Conservation (phyloP, 2,329 filamentous ascomycete species). For the Xylariaceae sp. region DNA sequence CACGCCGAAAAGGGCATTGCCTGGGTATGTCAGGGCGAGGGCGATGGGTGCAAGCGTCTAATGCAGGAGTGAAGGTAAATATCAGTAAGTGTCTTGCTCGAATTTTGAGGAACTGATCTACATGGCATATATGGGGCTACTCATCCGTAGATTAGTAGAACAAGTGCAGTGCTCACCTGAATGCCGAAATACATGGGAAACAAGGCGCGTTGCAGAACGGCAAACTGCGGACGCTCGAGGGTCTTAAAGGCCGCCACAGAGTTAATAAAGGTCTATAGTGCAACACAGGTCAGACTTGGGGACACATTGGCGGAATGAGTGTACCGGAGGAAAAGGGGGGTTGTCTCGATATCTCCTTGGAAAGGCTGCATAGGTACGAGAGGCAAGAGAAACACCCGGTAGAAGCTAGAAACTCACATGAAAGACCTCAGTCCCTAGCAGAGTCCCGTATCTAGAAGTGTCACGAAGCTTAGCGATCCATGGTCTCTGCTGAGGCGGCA, state of each 20-base stretch:
- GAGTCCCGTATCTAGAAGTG: constrained; percentile 74
- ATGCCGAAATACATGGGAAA: constrained; percentile 87
- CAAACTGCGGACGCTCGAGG: constrained; percentile 74
- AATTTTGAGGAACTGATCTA: too few relatives aligned
- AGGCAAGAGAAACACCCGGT: too few relatives aligned
- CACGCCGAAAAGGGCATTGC: constrained; percentile 16
- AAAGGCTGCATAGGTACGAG: background rate
- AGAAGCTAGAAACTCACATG: too few relatives aligned
- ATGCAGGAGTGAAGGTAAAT: too few relatives aligned
- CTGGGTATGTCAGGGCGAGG: constrained; percentile 74
- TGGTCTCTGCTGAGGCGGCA: too few relatives aligned
- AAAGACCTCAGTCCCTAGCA: constrained; percentile 81
- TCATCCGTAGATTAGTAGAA: too few relatives aligned
- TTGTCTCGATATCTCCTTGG: background rate
- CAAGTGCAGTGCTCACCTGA: too few relatives aligned
- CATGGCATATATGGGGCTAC: too few relatives aligned
- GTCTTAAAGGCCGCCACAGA: constrained; percentile 69
- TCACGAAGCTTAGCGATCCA: too few relatives aligned
- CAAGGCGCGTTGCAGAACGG: constrained; percentile 67
- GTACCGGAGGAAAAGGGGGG: background rate
- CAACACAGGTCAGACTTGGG: too few relatives aligned
- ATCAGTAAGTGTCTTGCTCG: too few relatives aligned
- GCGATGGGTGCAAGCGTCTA: constrained; percentile 63
- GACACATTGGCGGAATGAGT: too few relatives aligned
- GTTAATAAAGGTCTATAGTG: constrained; percentile 61